Base-by-base conservation (phyloP, 2,329 filamentous ascomycete genomes). In the Trichoderma sp. region DNA sequence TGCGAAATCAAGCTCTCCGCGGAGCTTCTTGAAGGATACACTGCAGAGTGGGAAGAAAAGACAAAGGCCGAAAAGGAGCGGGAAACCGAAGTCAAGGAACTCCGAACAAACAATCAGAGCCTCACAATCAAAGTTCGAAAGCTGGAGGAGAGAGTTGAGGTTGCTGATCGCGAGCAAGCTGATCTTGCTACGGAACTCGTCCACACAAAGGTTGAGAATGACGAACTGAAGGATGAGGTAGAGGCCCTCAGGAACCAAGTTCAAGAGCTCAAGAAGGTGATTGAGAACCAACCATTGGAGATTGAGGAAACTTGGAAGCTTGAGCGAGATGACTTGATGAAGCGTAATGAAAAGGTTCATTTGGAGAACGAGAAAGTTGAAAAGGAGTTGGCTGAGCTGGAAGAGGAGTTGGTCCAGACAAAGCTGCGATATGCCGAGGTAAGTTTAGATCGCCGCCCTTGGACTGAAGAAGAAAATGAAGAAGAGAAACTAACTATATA, bases 341-440 rank as follows among this genome's bases (percentile, higher is more conserved):
- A 95, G 83, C 91, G 95, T 76, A 98, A 98, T 82, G 90, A 93
- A 77, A 95, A 97, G 81, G 95, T 98, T 8, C 95, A 98, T 81
- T 95, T 97, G 80, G 95, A 98, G 86, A 99, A 98, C 81, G 89
- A 93, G 76, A 91, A 89, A 75, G 86, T 99, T 79, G 95, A 98
- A 84, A 96, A 97, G 82, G 94, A 97, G 81, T 90, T 98, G 89
- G 89, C 91, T 6, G 95, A 98, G 79, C 94, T 98, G 87, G 97
- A 98, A 87, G 94, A 95, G 84, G 92, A 95, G 83, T 87, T 99
- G 78, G 96, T 99, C 77, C 91, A 93, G 82, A 97, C 95, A 1
- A 99, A 99, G 89, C 93, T 99, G 94, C 91, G 91, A 81, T 95
- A 95, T 86, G 97, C 97, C 73, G 95, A 98, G 92, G 96, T 98